These are phyloP conservation scores for Phragmites australis DNA, from an alignment of 176 grass and related monocot species.

Conservation along the genomic window DNA sequence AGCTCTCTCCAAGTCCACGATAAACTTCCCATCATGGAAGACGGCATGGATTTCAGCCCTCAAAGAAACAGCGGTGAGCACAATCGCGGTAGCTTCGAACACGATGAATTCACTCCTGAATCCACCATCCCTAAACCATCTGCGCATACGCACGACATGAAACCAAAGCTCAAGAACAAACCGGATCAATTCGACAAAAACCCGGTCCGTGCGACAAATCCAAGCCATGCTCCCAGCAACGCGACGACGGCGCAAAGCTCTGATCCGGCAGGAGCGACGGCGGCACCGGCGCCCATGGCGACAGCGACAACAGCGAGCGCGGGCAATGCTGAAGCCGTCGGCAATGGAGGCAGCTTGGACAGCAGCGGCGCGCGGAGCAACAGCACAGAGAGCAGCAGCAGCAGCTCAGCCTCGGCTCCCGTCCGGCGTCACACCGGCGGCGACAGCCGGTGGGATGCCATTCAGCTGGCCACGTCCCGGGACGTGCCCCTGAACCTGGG, in stretches of 20 bases:
- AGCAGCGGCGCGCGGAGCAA: constrained; percentile 45
- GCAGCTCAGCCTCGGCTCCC: not conserved
- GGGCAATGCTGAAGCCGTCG: not conserved
- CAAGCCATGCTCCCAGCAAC: not conserved
- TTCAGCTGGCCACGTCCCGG: constrained; percentile 39
- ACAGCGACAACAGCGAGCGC: not conserved
- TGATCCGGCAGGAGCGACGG: not conserved
- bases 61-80: constrained; percentile 31
- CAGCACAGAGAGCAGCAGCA: constrained; percentile 45
- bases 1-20: too few relatives aligned
- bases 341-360: constrained; percentile 20
- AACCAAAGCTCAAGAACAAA: constrained; percentile 37
- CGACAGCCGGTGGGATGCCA: constrained; percentile 58
- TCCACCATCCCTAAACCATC: constrained; percentile 20
- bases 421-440: constrained; percentile 59
- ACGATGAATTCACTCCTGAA: constrained; percentile 27
- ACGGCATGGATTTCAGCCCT: constrained; percentile 63
- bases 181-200: constrained; percentile 29
- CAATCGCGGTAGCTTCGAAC: constrained; percentile 29
- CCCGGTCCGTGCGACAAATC: not conserved
- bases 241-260: not conserved
- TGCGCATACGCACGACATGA: constrained; percentile 21
- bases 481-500: constrained; percentile 52
- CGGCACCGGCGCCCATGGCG: not conserved
- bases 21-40: constrained; percentile 9